A percentile compares a stretch with the other conserved stretches of the same genome.
Evolutionary conservation across 768 basidiomycete genomes (phyloP).

Genomic region (Tricholoma matsutake): DNA sequence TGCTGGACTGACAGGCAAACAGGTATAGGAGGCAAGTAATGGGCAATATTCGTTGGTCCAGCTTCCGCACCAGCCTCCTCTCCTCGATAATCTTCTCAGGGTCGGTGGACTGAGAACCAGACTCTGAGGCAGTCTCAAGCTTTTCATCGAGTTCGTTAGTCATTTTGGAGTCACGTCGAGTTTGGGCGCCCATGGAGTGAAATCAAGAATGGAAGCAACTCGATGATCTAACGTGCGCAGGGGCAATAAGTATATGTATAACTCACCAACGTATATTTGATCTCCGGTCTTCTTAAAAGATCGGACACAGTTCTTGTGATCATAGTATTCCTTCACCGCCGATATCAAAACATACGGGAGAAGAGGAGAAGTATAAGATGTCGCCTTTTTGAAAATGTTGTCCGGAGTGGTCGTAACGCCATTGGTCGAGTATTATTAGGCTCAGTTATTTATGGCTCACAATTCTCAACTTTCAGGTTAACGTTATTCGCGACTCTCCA

Average conservation of each 20-base stretch:
- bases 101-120: conserved; percentile 11
- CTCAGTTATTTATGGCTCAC: too few species aligned
- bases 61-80: conserved; percentile 51
- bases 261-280: conserved; percentile 27
- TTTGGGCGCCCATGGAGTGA: conserved; percentile 13
- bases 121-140: conserved; percentile 23
- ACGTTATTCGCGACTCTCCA: too few species aligned
- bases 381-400: too few species aligned
- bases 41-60: conserved; percentile 67
- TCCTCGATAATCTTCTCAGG: conserved; percentile 14
- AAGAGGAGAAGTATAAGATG: not conserved
- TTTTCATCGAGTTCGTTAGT: conserved; percentile 27
- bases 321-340: conserved; percentile 12
- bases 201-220: conserved; percentile 5
- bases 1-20: conserved; percentile 59
- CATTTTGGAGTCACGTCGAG: conserved; percentile 7
- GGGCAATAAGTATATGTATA: not conserved
- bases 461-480: too few species aligned
- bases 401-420: too few species aligned
- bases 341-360: not conserved
- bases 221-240: too few species aligned
- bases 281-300: conserved; percentile 14
- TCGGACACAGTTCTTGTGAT: conserved; percentile 20
- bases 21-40: conserved; percentile 72
- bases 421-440: too few species aligned